These are phyloP conservation scores for Thraustotheca clavata DNA, from an alignment of 352 stramenopile species.

Conservation along the genomic window DNA sequence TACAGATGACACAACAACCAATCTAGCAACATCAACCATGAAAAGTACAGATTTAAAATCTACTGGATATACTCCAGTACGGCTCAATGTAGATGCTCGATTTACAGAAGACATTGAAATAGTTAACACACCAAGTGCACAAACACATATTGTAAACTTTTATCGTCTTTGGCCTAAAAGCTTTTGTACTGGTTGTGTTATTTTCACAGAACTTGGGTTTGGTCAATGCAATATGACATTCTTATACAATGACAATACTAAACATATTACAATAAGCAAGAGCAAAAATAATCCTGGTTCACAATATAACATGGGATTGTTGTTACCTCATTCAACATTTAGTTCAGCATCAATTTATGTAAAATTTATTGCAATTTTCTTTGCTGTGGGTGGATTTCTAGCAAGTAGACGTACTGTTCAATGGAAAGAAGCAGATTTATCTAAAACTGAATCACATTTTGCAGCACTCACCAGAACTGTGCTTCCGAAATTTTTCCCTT, in stretches of 20 bases:
- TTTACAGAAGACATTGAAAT: neutral
- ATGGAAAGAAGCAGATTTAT: neutral
- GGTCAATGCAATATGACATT: neutral
- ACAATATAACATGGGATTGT: neutral
- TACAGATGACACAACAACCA: neutral
- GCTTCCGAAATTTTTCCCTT: slow-evolving; percentile 3
- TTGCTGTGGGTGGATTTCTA: slow-evolving; percentile 5
- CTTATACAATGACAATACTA: neutral
- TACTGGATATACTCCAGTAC: neutral
- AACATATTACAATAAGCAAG: neutral
- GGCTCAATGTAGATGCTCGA: neutral
- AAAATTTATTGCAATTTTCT: slow-evolving; percentile 1
- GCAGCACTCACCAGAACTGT: neutral
- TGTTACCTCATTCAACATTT: neutral
- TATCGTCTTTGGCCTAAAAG: slow-evolving; percentile 1
- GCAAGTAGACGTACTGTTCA: slow-evolving; percentile 6
- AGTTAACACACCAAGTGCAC: neutral
- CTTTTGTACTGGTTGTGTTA: neutral
- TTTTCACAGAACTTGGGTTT: neutral
- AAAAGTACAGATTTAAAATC: neutral
- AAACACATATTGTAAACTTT: neutral
- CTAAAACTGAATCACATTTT: neutral
- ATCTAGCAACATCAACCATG: neutral
- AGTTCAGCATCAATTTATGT: neutral
- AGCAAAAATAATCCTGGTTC: neutral